Evolutionary conservation across 2,329 filamentous ascomycete species (phyloP), one percentile per base, ranked within the genome.

Genomic region (Trichoderma brevicompactum): DNA sequence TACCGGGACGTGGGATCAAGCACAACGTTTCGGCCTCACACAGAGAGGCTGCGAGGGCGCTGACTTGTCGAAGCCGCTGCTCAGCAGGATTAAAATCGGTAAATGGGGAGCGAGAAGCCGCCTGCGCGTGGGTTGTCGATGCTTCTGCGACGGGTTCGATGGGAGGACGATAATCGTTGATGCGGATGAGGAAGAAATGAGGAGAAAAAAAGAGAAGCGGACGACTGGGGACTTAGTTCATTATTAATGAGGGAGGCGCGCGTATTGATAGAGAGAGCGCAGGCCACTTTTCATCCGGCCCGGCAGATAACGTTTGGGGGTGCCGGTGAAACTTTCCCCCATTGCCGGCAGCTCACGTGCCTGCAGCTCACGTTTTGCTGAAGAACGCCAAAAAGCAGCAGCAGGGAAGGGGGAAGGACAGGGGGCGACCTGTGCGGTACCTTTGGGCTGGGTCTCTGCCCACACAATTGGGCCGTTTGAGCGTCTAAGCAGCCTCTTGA

Each of bases 141-240:
- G 28, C n/a, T 19, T 66, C 68, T 66, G 65, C 50, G 72, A 72
- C 69, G 67, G 67, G 6, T 55, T 65, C 64, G 64, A 59, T 48
- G 64, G 48, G 40, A 10, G 12, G 66, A 68, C 50, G 70, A 69
- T 67, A 68, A 65, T 41, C 49, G 56, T 50, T 55, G 64, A 58
- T 64, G 65, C 19, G 67, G 61, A 68, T 46, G 66, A 59, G 54
- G 28, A 55, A 61, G 34, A 41, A 62, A 38, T 17, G 48, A 64
- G 53, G 64, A 38, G 44, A 52, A 48, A 54, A 56, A 53, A 59
- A 44, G 36, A 38, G 44, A 58, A 59, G 53, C 46, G 62, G 62
- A 59, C 44, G 46, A 55, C 40, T 46, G 60, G 64, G 56, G 56
- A 53, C 50, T 32, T 36, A 46, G 52, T 55, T 49, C 65, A 64